These are phyloP conservation scores for Fomitopsis serialis DNA, from an alignment of 768 basidiomycete genomes.

Conservation along the genomic window DNA sequence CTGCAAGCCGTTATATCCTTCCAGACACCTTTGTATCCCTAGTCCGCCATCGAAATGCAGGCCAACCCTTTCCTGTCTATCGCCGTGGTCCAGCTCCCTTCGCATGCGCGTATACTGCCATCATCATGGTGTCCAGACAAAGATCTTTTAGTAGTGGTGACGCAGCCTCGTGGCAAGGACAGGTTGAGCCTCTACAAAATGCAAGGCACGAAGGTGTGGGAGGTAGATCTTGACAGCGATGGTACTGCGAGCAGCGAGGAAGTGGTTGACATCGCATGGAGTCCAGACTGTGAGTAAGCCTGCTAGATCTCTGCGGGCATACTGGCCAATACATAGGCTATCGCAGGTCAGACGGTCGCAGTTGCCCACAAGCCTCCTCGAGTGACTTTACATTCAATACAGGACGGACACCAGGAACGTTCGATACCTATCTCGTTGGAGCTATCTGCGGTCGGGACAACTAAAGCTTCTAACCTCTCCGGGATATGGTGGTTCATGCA, in stretches of 20 bases:
- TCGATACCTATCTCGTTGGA: constrained; percentile 33
- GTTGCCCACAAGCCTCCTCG: constrained; percentile 64
- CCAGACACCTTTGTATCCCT: not conserved
- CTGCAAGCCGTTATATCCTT: too few species aligned
- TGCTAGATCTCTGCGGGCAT: not conserved
- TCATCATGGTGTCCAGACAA: constrained; percentile 84
- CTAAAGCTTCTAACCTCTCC: constrained; percentile 28
- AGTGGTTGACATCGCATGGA: constrained; percentile 67
- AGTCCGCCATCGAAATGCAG: not conserved
- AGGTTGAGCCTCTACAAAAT: constrained; percentile 76
- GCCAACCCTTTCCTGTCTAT: constrained; percentile 41
- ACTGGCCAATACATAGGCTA: constrained; percentile 7
- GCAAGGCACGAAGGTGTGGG: constrained; percentile 79
- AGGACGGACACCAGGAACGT: constrained; percentile 61
- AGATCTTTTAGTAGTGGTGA: constrained; percentile 66
- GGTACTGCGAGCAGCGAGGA: constrained; percentile 32
- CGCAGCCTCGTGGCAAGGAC: constrained; percentile 62
- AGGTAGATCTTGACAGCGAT: constrained; percentile 54
- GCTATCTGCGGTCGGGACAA: constrained; percentile 9
- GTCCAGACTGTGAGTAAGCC: constrained; percentile 62
- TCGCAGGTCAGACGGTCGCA: constrained; percentile 56
- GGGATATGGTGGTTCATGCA: constrained; percentile 75
- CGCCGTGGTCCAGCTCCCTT: constrained; percentile 50
- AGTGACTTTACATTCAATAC: constrained; percentile 70
- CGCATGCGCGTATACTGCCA: constrained; percentile 49